Percentiles rank a stretch among this genome's conserved stretches.
phyloP scores from a whole-genome alignment of 2,329 filamentous ascomycete genomes.

The Drechmeria coniospora region DNA sequence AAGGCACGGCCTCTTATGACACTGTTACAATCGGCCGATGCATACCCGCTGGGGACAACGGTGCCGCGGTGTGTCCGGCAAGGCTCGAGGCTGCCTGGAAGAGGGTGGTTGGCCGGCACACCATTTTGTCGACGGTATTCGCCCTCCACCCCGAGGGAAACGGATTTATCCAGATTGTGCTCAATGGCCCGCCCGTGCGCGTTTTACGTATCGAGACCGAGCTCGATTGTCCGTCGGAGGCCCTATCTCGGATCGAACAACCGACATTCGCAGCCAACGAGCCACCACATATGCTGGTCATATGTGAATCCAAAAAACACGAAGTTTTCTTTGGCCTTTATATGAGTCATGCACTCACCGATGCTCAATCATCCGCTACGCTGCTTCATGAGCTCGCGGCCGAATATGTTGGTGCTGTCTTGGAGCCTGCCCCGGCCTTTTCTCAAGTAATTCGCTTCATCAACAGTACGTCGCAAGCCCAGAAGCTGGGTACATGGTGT shows the following conservation, averaged over 20 bases:
- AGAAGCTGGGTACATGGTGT: constrained; percentile 4
- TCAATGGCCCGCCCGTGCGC: constrained; percentile 1
- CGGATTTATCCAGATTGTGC: constrained; percentile 5
- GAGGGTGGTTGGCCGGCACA: constrained; percentile 2
- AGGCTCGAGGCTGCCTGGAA: constrained; percentile 6
- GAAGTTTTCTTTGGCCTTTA: constrained; percentile 12
- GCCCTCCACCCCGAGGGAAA: constrained; percentile 4
- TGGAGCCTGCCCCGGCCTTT: constrained; percentile 2
- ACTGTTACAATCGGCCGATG: constrained; percentile 8
- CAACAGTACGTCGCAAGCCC: neutral
- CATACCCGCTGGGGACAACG: neutral
- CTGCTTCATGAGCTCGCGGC: constrained; percentile 13
- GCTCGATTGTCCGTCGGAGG: neutral
- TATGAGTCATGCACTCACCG: constrained; percentile 16
- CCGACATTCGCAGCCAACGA: constrained; percentile 3
- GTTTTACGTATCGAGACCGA: neutral
- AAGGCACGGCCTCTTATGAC: constrained; percentile 5
- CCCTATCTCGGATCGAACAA: neutral
- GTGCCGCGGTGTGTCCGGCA: constrained; percentile 1
- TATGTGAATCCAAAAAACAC: constrained; percentile 4
- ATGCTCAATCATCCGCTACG: constrained; percentile 13
- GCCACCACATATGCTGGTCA: constrained; percentile 4
- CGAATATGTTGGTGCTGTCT: constrained; percentile 10
- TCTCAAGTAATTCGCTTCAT: constrained; percentile 2
- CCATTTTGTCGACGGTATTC: constrained; percentile 4